phyloP scores from a whole-genome alignment of 108 stramenopile genomes.

The Aureococcus anophagefferens region DNA sequence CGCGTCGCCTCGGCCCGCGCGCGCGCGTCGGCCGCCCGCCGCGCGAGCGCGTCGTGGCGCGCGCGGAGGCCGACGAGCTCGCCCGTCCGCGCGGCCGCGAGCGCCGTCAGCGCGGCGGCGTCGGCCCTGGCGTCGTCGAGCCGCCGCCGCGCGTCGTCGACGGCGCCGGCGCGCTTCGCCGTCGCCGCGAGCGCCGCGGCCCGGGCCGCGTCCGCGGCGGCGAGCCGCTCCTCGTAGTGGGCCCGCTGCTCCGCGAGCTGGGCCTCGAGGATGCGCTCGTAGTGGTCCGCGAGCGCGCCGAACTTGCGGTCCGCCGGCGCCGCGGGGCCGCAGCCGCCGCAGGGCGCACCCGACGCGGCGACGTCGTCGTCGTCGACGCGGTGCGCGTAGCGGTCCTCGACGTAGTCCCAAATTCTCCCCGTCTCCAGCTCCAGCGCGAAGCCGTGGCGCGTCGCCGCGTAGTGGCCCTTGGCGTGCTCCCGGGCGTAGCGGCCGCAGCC shows the following conservation, averaged over 20 bases:
- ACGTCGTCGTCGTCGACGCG: slow-evolving; percentile 50
- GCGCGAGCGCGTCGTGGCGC: not conserved
- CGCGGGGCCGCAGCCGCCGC: too few relatives aligned
- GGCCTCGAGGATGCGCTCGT: not conserved
- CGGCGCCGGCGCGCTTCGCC: too few relatives aligned
- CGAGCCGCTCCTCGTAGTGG: not conserved
- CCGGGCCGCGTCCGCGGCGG: not conserved
- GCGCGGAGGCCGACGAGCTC: not conserved
- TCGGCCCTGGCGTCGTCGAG: not conserved
- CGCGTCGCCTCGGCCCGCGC: not conserved
- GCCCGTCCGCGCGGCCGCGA: not conserved
- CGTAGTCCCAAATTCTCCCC: slow-evolving; percentile 88
- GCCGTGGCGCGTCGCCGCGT: slow-evolving; percentile 63
- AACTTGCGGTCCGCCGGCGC: not conserved
- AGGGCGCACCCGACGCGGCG: not conserved
- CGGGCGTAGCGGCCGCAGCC: slow-evolving; percentile 88
- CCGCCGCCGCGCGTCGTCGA: too few relatives aligned
- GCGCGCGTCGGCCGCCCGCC: not conserved
- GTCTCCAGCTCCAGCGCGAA: slow-evolving; percentile 87
- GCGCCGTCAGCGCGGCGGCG: not conserved
- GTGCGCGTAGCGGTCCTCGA: slow-evolving; percentile 66
- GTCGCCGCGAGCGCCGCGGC: not conserved
- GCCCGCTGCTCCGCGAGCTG: not conserved
- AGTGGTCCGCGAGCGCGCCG: not conserved
- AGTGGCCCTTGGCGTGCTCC: slow-evolving; percentile 74